These are phyloP conservation scores for Fraxinus paxiana DNA, from an alignment of 305 asterid species.

Conservation along the genomic window DNA sequence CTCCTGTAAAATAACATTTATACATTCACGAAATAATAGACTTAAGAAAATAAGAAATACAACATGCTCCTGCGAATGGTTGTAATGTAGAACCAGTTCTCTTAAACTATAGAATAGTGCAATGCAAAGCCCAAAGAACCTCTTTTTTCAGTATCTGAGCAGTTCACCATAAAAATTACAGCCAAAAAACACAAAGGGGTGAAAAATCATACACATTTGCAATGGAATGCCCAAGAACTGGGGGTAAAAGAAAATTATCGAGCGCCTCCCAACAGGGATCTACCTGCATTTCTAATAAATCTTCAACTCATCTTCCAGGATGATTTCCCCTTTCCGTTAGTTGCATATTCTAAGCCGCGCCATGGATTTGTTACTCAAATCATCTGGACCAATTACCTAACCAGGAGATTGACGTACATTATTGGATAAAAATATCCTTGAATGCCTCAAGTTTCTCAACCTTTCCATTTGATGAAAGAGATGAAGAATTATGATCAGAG, in stretches of 20 bases:
- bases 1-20: slow-evolving; percentile 39
- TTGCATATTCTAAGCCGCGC: slow-evolving; percentile 21
- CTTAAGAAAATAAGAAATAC: slow-evolving; percentile 36
- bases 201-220: slow-evolving; percentile 35
- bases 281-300: slow-evolving; percentile 19
- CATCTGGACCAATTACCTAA: slow-evolving; percentile 23
- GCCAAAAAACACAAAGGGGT: slow-evolving; percentile 25
- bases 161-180: slow-evolving; percentile 25
- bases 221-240: slow-evolving; percentile 29
- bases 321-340: slow-evolving; percentile 21
- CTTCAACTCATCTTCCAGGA: slow-evolving; percentile 26
- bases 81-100: slow-evolving; percentile 12
- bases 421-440: slow-evolving; percentile 55
- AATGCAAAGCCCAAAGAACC: slow-evolving; percentile 25
- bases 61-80: slow-evolving; percentile 40
- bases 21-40: slow-evolving; percentile 39
- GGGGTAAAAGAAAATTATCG: slow-evolving; percentile 11
- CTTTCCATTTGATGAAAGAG: slow-evolving; percentile 58
- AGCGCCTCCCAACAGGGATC: slow-evolving; percentile 3
- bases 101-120: slow-evolving; percentile 5
- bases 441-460: slow-evolving; percentile 50
- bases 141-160: slow-evolving; percentile 28
- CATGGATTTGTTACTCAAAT: slow-evolving; percentile 17
- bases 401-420: slow-evolving; percentile 18
- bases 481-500: slow-evolving; percentile 23